Conservation (phyloP, 495 filamentous ascomycete species). For the Penicillium cataractarum region DNA sequence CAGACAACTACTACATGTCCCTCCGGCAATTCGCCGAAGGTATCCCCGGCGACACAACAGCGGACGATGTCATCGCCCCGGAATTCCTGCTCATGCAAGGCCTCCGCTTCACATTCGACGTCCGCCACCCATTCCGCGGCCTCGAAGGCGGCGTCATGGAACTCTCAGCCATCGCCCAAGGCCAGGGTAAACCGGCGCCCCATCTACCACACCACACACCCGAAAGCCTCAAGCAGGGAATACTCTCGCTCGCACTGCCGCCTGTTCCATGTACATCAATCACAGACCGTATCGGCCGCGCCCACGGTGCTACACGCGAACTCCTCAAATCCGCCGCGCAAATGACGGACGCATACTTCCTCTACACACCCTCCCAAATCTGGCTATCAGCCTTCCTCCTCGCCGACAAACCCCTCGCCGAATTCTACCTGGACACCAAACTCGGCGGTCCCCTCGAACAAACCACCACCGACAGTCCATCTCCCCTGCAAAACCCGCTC, state of each 20-base stretch:
- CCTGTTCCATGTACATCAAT: conserved; percentile 34
- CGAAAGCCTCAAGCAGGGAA: conserved; percentile 37
- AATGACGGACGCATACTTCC: conserved; percentile 91
- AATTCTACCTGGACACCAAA: conserved; percentile 75
- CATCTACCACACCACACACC: conserved; percentile 40
- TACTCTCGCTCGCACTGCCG: conserved; percentile 33
- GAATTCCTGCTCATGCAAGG: conserved; percentile 92
- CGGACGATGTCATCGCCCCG: conserved; percentile 80
- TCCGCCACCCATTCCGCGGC: conserved; percentile 87
- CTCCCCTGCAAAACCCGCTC: conserved; percentile 29
- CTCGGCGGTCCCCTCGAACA: conserved; percentile 47
- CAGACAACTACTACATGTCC: conserved; percentile 78
- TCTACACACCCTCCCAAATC: conserved; percentile 93
- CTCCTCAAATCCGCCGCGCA: conserved; percentile 78
- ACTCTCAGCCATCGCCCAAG: conserved; percentile 64
- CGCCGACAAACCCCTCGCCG: conserved; percentile 70
- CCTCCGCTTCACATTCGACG: conserved; percentile 90
- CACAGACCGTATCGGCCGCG: conserved; percentile 59
- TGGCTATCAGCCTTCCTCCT: conserved; percentile 79
- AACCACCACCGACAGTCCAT: conserved; percentile 11
- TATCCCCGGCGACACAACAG: conserved; percentile 62
- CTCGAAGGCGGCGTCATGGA: conserved; percentile 87
- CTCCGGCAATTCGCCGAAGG: conserved; percentile 66
- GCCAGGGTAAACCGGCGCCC: conserved; percentile 47
- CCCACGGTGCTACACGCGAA: conserved; percentile 70